phyloP scores from a whole-genome alignment of 306 rosid genomes.

The Quercus robur region DNA sequence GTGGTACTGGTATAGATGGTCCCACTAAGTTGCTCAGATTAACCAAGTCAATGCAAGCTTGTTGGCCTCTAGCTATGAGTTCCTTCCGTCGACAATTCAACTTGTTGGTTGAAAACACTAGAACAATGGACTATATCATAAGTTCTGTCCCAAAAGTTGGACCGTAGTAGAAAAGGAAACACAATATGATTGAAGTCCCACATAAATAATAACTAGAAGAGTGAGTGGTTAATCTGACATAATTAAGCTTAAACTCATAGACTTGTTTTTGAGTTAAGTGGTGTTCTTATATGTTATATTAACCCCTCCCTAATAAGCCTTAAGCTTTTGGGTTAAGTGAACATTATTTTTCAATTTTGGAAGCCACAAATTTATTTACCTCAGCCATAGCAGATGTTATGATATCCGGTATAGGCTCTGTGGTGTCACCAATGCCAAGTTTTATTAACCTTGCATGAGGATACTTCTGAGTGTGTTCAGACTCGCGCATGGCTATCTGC shows the following conservation, averaged over 20 bases:
- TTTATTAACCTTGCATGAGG: slow-evolving; percentile 47
- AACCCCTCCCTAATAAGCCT: no score
- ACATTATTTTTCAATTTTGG: neutral
- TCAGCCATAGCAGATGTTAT: slow-evolving; percentile 62
- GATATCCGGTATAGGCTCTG: slow-evolving; percentile 59
- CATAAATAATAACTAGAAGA: no score
- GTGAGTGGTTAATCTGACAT: no score
- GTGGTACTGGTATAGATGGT: no score
- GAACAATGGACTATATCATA: neutral
- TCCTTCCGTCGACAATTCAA: neutral
- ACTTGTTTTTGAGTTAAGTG: no score
- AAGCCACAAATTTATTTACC: slow-evolving; percentile 26
- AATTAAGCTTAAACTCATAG: no score
- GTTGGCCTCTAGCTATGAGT: neutral
- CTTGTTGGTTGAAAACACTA: neutral
- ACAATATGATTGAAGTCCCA: no score
- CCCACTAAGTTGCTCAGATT: no score
- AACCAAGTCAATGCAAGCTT: no score
- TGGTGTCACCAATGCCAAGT: slow-evolving; percentile 70
- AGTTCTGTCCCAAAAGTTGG: neutral
- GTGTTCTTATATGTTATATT: no score
- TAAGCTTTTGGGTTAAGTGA: no score
- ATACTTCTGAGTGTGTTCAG: slow-evolving; percentile 28
- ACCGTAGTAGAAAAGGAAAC: no score
- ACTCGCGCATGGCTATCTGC: slow-evolving; percentile 48